These are phyloP conservation scores for Pilatotrama ljubarskyi DNA, from an alignment of 768 basidiomycete species.

Conservation along the genomic window DNA sequence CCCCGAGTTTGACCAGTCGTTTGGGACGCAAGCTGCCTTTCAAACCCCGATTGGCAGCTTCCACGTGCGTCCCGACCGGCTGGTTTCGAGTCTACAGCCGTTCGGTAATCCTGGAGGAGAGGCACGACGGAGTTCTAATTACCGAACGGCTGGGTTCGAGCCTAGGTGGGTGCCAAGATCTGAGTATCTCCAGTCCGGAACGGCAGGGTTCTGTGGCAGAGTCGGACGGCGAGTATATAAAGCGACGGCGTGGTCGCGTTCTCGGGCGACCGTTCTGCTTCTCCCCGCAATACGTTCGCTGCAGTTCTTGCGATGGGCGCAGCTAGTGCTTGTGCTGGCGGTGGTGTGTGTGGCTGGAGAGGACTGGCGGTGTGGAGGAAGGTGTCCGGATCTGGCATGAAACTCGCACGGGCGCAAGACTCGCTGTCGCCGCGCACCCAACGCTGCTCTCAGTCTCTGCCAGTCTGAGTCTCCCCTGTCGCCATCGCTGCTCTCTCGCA, in stretches of 20 bases:
- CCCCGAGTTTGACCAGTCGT: too few species aligned
- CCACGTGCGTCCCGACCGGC: too few species aligned
- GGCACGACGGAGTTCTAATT: too few species aligned
- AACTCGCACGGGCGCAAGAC: constrained; percentile 13
- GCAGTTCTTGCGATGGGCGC: background rate
- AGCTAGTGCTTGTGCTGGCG: background rate
- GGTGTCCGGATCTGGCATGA: constrained; percentile 14
- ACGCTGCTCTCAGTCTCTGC: background rate
- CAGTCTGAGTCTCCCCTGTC: background rate
- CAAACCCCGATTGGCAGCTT: too few species aligned
- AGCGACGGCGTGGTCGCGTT: background rate
- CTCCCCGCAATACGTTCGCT: background rate
- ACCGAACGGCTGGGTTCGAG: too few species aligned
- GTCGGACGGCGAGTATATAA: constrained; percentile 13
- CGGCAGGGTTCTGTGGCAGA: constrained; percentile 16
- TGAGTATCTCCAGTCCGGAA: constrained; percentile 16
- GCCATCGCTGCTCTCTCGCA: too few species aligned
- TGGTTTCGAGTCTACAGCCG: too few species aligned
- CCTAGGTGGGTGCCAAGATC: constrained; percentile 21
- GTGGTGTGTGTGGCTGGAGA: background rate
- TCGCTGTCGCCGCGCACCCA: constrained; percentile 11
- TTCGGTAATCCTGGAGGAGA: too few species aligned
- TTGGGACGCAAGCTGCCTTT: too few species aligned
- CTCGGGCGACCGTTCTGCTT: background rate
- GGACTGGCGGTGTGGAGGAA: background rate